Conservation (phyloP, 768 basidiomycete genomes). For the Suillus americanus region DNA sequence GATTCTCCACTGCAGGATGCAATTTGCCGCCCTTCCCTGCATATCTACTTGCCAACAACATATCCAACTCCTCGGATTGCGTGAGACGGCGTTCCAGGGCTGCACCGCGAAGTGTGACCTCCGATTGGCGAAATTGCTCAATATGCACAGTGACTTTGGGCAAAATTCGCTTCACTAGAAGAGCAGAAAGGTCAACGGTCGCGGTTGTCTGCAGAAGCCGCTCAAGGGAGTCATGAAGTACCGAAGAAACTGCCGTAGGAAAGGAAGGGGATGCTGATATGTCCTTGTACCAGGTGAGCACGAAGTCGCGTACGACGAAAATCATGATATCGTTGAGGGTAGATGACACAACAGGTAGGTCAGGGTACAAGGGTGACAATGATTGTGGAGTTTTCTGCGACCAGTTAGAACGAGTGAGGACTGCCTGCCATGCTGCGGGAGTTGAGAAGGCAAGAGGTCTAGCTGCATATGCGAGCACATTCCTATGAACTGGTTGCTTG, state of each 20-base stretch:
- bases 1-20: constrained; percentile 85
- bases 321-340: constrained; percentile 77
- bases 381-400: constrained; percentile 68
- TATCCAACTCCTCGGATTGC: constrained; percentile 87
- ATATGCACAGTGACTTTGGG: constrained; percentile 90
- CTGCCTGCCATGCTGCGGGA: constrained; percentile 93
- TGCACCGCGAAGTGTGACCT: constrained; percentile 80
- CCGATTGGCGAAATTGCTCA: constrained; percentile 88
- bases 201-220: constrained; percentile 56
- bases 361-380: constrained; percentile 65
- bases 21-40: constrained; percentile 63
- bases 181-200: constrained; percentile 66
- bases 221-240: constrained; percentile 66
- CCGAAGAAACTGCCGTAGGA: constrained; percentile 76
- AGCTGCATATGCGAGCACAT: constrained; percentile 54
- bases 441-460: constrained; percentile 85
- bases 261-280: constrained; percentile 88
- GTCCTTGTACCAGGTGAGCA: constrained; percentile 84
- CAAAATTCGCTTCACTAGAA: constrained; percentile 80
- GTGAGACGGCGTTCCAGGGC: constrained; percentile 80
- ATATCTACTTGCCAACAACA: constrained; percentile 82
- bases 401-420: constrained; percentile 88
- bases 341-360: constrained; percentile 64
- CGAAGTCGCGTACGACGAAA: constrained; percentile 85
- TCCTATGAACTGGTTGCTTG: constrained; percentile 30